A percentile compares a stretch with the other conserved stretches of the same genome.
Conservation (phyloP, 1,284 basidiomycete genomes). For the Pyrrhoderma noxium region DNA sequence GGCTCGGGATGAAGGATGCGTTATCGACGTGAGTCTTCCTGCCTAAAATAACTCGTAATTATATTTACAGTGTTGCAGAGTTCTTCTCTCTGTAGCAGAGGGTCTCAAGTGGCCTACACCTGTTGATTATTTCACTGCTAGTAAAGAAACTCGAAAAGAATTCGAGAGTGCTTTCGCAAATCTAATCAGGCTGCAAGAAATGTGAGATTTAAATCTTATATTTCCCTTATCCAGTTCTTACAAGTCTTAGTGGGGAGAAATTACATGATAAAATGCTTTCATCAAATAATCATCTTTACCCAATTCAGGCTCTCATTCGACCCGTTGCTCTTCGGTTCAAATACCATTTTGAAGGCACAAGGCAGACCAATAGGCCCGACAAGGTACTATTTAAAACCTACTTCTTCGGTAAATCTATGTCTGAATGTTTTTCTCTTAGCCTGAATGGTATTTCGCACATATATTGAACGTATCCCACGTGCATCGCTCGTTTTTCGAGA, state of each 20-base stretch:
- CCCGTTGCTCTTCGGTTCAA: constrained; percentile 86
- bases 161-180: constrained; percentile 75
- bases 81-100: constrained; percentile 59
- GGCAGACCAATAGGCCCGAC: constrained; percentile 88
- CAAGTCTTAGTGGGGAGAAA: constrained; percentile 39
- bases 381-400: constrained; percentile 48
- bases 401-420: background rate
- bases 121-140: constrained; percentile 52
- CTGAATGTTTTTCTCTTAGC: constrained; percentile 39
- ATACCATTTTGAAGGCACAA: constrained; percentile 88
- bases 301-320: constrained; percentile 78
- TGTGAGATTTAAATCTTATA: constrained; percentile 43
- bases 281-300: constrained; percentile 57
- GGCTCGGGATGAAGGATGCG: constrained; percentile 61
- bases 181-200: constrained; percentile 66
- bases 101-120: constrained; percentile 75
- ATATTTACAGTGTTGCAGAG: constrained; percentile 33
- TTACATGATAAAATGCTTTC: constrained; percentile 28
- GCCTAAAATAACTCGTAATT: too few relatives aligned
- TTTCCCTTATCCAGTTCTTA: constrained; percentile 11
- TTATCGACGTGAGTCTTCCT: constrained; percentile 58
- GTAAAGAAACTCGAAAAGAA: constrained; percentile 41
- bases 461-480: constrained; percentile 79
- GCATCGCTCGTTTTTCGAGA: constrained; percentile 71
- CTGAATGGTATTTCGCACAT: constrained; percentile 96